Conservation (phyloP, 176 grass and related monocot species). For the Luzula sylvatica region DNA sequence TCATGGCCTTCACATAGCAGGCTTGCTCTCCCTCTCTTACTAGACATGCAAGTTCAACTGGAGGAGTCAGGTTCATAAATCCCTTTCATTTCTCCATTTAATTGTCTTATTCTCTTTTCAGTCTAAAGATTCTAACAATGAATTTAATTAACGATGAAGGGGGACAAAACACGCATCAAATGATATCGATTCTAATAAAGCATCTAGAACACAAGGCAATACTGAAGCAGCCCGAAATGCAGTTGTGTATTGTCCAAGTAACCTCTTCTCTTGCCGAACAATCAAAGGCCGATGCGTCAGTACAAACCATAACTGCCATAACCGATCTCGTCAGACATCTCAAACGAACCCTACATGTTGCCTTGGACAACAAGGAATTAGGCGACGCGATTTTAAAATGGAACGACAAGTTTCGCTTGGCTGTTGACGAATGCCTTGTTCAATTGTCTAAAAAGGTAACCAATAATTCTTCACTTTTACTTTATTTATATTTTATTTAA, state of each 20-base stretch:
- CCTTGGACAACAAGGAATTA: slow-evolving; percentile 50
- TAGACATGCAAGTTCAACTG: slow-evolving; percentile 87
- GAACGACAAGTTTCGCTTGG: slow-evolving; percentile 57
- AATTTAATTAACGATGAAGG: slow-evolving; percentile 56
- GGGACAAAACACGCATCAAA: slow-evolving; percentile 60
- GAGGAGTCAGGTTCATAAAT: slow-evolving; percentile 62
- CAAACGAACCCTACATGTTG: slow-evolving; percentile 79
- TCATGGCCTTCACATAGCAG: slow-evolving; percentile 67
- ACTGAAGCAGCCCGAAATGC: slow-evolving; percentile 79
- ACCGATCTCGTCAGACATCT: slow-evolving; percentile 96
- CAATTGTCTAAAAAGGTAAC: slow-evolving; percentile 86
- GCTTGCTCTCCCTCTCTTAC: slow-evolving; percentile 56
- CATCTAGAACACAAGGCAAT: slow-evolving; percentile 90
- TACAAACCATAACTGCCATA: slow-evolving; percentile 84
- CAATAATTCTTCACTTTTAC: slow-evolving; percentile 7
- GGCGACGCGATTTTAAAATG: slow-evolving; percentile 54
- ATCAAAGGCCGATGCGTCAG: slow-evolving; percentile 62
- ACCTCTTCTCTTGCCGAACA: slow-evolving; percentile 67
- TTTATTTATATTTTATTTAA: slow-evolving; percentile 5
- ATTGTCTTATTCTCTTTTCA: too few relatives aligned
- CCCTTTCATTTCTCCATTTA: slow-evolving; percentile 4
- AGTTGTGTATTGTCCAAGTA: slow-evolving; percentile 80
- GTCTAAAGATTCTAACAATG: too few relatives aligned
- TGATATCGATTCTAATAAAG: slow-evolving; percentile 87
- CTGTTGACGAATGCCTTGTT: slow-evolving; percentile 77